Base-by-base conservation (phyloP, 140 eudicot genomes). In the Bidens hawaiensis region DNA sequence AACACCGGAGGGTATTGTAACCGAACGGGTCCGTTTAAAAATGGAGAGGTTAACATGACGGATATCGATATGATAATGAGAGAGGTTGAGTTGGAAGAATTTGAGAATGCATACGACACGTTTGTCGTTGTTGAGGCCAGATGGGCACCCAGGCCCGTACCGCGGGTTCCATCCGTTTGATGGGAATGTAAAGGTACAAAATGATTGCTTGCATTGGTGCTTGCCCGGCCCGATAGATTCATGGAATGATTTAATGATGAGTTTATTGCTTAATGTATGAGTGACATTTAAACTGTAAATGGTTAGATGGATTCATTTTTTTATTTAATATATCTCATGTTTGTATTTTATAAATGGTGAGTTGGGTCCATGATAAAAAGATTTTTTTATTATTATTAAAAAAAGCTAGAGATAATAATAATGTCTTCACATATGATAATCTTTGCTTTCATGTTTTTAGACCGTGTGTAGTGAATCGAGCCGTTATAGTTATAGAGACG, bases 191-290 rank as follows among this genome's bases (percentile, higher is more conserved):
- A 78, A 76, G 60, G 76, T 87, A 25, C 95, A 91, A 57, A 70
- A 78, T 25, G 98, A 91, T 72, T 91, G 96, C 65, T 70, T 91
- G 75, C 98, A 91, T 80, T 91, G 98, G 98, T 91, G 98, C 67
- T 78, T 91, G 81, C 98, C 98, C 1, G 96, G 98, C 3, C 96
- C 98, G 11, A 84, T 91, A 28, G 98, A 91, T 46, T 70, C 86
- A 14, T 91, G 98, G 98, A 91, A 87, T 57, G 98, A 91, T 9
- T 43, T 91, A 43, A 62, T 87, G 75, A 72, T 76, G 94, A 75
- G 68, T 55, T 48, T 56, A 64, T 75, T 79, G 81, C 17, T 81
- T 40, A 28, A 62, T 28, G 74, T 57, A 18, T 48, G 40, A 62
- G 6, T 56, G 46, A 66, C 25, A 38, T 19, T 36, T 41, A 16